Evolutionary conservation across 2,329 filamentous ascomycete species (phyloP), one percentile per base, ranked within the genome.

Genomic region (Alternaria burnsii): DNA sequence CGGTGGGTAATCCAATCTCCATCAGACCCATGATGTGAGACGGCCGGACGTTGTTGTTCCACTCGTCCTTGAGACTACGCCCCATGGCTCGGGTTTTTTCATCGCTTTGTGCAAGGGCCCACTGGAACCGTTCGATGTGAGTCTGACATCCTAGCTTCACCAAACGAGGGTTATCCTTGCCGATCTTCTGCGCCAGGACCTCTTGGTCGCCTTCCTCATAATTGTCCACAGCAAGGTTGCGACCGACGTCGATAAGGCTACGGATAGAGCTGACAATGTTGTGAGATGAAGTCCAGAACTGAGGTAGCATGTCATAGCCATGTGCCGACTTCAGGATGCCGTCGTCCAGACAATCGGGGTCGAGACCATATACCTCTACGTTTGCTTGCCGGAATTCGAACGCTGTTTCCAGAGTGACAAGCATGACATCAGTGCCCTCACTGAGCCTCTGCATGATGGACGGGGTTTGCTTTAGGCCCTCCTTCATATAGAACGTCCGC

Each of bases 201-300:
- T 80, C 77, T 42, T 70, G 61, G 8, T 71, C 65, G 10, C 72
- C 69, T 48, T 76, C 66, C 55, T 81, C 79, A 56, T 76, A 83
- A 55, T 75, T 76, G 41, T 79, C 71, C 26, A 78, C 71, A 1
- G 80, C 76, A 20, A 79, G 66, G 20, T 78, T 76, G 16, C 81
- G 80, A 20, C 81, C 79, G 10, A 80, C 68, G 22, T 79, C 66
- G n/a, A 81, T 71, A 26, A 83, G 74, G 34, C 73, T 73, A 30
- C 75, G 73, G 56, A 69, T 72, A 6, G 79, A 74, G 50, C 77
- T 77, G 46, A 83, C 76, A 32, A 83, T 77, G 44, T 79, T 80
- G 56, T 79, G 73, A 1, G 86, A 88, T 16, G 92, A 93, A 0
- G 94, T 97, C 95, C 95, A 99, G 44, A 94, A 91, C 61, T 92